Base-by-base conservation (phyloP, 805 yeast species). In the Alloascoidea africana region DNA sequence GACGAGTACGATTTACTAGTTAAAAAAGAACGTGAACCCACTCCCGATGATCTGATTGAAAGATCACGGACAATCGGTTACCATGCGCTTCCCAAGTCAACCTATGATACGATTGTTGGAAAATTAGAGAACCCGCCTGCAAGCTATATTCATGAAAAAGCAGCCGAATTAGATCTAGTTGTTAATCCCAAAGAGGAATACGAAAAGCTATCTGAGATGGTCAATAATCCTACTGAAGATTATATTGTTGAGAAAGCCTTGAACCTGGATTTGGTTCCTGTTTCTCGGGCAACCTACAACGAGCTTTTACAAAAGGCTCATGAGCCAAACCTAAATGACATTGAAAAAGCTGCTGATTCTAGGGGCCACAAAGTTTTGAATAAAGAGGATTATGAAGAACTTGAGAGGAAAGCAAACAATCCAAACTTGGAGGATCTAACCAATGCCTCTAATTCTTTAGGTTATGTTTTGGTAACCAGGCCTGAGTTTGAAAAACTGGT, bases 201-300 rank as follows among this genome's bases (percentile, higher is more conserved):
- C 35, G 46, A 42, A 30, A 39, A 34, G 4, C 41, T 34, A 39
- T 36, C 19, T 14, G 36, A 37, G 5, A 39, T 39, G 33, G 47
- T 54, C 32, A 39, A 48, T 6, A 38, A 39, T 13, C 63, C 65
- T 5, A 38, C 51, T 27, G 36, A 41, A n/a, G 50, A 46, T 4
- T 48, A 48, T 17, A 36, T 56, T 11, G 38, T 38, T 17, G 45
- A 41, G 13, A 46, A 51, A 34, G 59, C 56, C 11, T 17, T 16
- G 18, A 30, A n/a, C n/a, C n/a, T n/a, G n/a, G n/a, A n/a, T n/a
- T n/a, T n/a, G n/a, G n/a, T n/a, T n/a, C n/a, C n/a, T n/a, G n/a
- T n/a, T n/a, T n/a, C n/a, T n/a, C n/a, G n/a, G n/a, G n/a, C n/a
- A n/a, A n/a, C n/a, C n/a, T n/a, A n/a, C n/a, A n/a, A n/a, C n/a